Evolutionary conservation across 352 stramenopile genomes (phyloP).

Genomic region (Phytophthora citricola): DNA sequence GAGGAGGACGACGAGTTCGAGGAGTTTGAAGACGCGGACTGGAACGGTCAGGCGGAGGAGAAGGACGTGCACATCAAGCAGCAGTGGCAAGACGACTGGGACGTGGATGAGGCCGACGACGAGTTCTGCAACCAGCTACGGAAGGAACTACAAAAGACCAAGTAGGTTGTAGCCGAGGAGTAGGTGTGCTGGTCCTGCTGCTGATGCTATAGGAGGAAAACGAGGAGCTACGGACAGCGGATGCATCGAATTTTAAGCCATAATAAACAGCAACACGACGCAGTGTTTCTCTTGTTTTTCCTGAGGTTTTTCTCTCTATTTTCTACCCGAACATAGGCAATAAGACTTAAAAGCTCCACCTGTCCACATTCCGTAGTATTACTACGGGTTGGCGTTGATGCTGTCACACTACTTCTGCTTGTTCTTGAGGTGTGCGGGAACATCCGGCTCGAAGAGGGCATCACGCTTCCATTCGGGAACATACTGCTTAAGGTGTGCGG

Average conservation of each 20-base stretch:
- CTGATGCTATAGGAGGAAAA: not conserved
- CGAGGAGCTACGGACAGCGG: not conserved
- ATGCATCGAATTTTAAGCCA: slow-evolving; percentile 20
- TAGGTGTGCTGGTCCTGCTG: not conserved
- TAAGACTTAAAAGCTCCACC: slow-evolving; percentile 15
- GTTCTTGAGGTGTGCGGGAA: slow-evolving; percentile 72
- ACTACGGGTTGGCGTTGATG: not conserved
- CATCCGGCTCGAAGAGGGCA: slow-evolving; percentile 68
- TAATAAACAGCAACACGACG: slow-evolving; percentile 27
- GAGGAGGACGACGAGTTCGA: slow-evolving; percentile 92
- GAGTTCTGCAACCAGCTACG: slow-evolving; percentile 94
- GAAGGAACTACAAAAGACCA: slow-evolving; percentile 89
- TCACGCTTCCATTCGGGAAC: slow-evolving; percentile 88
- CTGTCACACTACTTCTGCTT: slow-evolving; percentile 25
- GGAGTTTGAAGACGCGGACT: slow-evolving; percentile 88
- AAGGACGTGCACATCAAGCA: slow-evolving; percentile 87
- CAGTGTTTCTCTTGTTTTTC: slow-evolving; percentile 18
- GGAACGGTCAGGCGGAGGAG: slow-evolving; percentile 78
- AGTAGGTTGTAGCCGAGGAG: slow-evolving; percentile 37
- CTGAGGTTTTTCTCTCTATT: slow-evolving; percentile 32
- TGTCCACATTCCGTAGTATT: slow-evolving; percentile 6
- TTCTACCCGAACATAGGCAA: slow-evolving; percentile 29
- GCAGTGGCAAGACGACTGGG: slow-evolving; percentile 94
- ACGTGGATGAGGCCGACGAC: slow-evolving; percentile 92
- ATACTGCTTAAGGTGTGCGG: slow-evolving; percentile 79